A percentile compares a stretch with the other conserved stretches of the same genome.
Conservation (phyloP, 164 flowering plant species). For the Cinnamomum micranthum region DNA sequence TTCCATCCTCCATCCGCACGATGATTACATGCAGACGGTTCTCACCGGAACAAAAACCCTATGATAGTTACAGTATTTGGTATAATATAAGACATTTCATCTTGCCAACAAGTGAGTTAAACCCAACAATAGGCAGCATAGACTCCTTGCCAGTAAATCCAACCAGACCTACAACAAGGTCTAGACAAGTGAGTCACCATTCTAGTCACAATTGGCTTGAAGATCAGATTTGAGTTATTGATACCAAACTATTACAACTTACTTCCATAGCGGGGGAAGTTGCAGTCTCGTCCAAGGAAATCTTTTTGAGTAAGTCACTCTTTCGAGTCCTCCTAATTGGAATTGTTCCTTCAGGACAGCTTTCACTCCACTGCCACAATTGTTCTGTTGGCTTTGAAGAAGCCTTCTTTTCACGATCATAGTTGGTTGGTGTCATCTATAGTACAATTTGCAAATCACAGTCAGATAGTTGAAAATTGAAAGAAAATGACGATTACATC, state of each 20-base stretch:
- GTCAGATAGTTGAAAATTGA: too few species aligned
- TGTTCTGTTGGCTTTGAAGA: slow-evolving; percentile 16
- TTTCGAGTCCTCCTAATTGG: slow-evolving; percentile 35
- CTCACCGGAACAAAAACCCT: too few species aligned
- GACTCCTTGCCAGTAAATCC: too few species aligned
- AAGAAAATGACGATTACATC: too few species aligned
- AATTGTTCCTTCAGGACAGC: slow-evolving; percentile 50
- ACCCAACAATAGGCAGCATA: too few species aligned
- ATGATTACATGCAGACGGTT: too few species aligned
- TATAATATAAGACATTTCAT: too few species aligned
- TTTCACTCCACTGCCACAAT: slow-evolving; percentile 47
- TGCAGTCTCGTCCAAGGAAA: background rate
- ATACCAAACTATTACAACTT: background rate
- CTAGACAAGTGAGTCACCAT: too few species aligned
- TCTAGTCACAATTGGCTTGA: background rate
- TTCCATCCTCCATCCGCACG: too few species aligned
- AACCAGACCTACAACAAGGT: too few species aligned
- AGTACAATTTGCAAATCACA: background rate
- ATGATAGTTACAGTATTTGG: too few species aligned
- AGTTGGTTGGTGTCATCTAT: slow-evolving; percentile 1
- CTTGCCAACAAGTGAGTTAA: too few species aligned
- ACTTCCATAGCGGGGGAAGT: background rate
- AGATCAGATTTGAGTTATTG: background rate
- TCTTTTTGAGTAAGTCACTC: background rate
- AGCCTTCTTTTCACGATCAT: background rate